These are phyloP conservation scores for Ascochyta lentis DNA, from an alignment of 2,329 filamentous ascomycete genomes.

Conservation along the genomic window DNA sequence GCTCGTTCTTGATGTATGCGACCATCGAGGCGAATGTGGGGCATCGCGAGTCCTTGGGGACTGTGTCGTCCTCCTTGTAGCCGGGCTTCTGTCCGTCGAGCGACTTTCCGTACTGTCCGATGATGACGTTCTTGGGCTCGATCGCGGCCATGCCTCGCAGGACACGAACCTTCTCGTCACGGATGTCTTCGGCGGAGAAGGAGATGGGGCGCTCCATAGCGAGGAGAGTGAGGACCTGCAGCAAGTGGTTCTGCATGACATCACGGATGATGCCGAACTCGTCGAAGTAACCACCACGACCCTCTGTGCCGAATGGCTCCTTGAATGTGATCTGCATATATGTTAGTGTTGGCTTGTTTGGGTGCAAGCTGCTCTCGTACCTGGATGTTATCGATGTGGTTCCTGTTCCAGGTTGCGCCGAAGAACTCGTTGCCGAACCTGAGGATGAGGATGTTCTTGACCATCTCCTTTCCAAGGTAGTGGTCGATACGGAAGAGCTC, in stretches of 20 bases:
- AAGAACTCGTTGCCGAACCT: slow-evolving; percentile 99
- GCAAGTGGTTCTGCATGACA: slow-evolving; percentile 99
- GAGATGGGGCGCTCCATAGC: slow-evolving; percentile 99
- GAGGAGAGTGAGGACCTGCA: slow-evolving; percentile 93
- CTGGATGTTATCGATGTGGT: slow-evolving; percentile 99
- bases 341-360: slow-evolving; percentile 16
- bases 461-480: slow-evolving; percentile 99
- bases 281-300: slow-evolving; percentile 97
- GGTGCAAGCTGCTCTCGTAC: slow-evolving; percentile 40
- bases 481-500: slow-evolving; percentile 99
- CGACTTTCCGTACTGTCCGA: slow-evolving; percentile 96
- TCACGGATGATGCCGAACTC: slow-evolving; percentile 99
- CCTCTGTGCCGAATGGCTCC: slow-evolving; percentile 98
- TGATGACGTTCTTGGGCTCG: slow-evolving; percentile 99
- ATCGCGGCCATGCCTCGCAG: slow-evolving; percentile 92
- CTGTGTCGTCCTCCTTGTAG: slow-evolving; percentile 98
- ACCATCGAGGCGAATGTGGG: slow-evolving; percentile 98
- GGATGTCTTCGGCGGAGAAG: slow-evolving; percentile 97
- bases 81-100: slow-evolving; percentile 94
- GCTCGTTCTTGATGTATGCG: slow-evolving; percentile 98
- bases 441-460: slow-evolving; percentile 98
- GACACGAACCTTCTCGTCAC: slow-evolving; percentile 97
- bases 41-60: slow-evolving; percentile 95
- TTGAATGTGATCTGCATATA: slow-evolving; percentile 86
- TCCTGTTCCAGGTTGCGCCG: slow-evolving; percentile 97